These are phyloP conservation scores for Fusarium nanum DNA, from an alignment of 2,329 filamentous ascomycete species.

Conservation along the genomic window DNA sequence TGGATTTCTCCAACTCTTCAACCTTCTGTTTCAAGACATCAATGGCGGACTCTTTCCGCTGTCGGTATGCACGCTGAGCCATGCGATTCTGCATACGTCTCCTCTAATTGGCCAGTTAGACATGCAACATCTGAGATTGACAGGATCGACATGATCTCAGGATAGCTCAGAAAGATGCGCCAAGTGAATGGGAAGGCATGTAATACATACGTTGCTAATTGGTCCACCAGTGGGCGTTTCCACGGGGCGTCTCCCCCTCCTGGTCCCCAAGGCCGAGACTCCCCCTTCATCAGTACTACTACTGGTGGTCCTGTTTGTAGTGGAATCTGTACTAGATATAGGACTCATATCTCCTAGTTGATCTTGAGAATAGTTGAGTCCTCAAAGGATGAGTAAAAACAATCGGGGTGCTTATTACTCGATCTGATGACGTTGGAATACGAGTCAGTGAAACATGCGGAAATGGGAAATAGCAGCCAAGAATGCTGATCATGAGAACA, in stretches of 20 bases:
- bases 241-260: slow-evolving; percentile 1
- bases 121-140: too few relatives aligned
- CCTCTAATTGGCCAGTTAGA: neutral
- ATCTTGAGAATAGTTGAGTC: neutral
- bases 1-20: neutral
- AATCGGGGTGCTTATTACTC: neutral
- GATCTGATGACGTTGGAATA: too few relatives aligned
- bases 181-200: neutral
- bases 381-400: neutral
- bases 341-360: neutral
- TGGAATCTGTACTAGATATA: neutral
- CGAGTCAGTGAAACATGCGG: neutral
- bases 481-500: neutral
- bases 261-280: neutral
- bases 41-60: slow-evolving; percentile 18
- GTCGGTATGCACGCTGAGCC: slow-evolving; percentile 19
- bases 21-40: slow-evolving; percentile 10
- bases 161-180: neutral
- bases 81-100: slow-evolving; percentile 16
- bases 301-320: neutral
- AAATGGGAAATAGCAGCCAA: neutral
- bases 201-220: neutral
- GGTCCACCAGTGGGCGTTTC: neutral
- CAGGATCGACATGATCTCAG: rapidly evolving
- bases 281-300: neutral